Base-by-base conservation (phyloP, 2,329 filamentous ascomycete species). In the Pyricularia grisea region DNA sequence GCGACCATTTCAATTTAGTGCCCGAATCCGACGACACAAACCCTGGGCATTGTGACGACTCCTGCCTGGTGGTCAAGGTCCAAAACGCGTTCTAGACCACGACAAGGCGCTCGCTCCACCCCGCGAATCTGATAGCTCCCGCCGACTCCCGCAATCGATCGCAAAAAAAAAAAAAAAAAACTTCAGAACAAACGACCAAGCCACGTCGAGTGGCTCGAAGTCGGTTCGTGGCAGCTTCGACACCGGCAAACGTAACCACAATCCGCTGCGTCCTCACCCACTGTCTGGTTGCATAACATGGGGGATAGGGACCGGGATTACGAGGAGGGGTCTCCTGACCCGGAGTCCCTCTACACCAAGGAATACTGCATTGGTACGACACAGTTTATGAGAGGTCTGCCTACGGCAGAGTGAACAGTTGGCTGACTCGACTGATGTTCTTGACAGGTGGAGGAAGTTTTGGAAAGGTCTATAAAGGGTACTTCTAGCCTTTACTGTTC, bases 401-500 rank as follows among this genome's bases (percentile, higher is more conserved):
- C 67, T 23, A 50, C 68, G 23, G 20, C n/a, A 58, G 65, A 36
- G 28, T 63, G 58, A 61, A 20, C 70, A 71, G 31, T 66, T 66
- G 67, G 70, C 74, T 76, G 75, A 76, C 76, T 36, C 71, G 67
- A 36, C 68, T 69, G 25, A 11, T 17, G 58, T 61, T 4, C 55
- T 20, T 20, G 55, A 25, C 75, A 93, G 94, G 95, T 74, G 95
- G 95, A 74, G 95, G 95, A 71, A 98, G 94, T 80, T 99, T 99
- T 82, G 95, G 95, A 76, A 97, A 96, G 81, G 95, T 99, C 71
- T 99, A 94, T 86, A 98, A 98, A 86, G 95, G 95, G 92, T 94
- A 84, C 71, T 82, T 77, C 23, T 20, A 28, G 69, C 55, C 25
- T 28, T 27, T 23, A 14, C 65, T 66, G 70, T 33, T 33, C 6